Percentiles rank a stretch among this genome's conserved stretches.
Conservation (phyloP, 768 basidiomycete genomes). For the Postia placenta region DNA sequence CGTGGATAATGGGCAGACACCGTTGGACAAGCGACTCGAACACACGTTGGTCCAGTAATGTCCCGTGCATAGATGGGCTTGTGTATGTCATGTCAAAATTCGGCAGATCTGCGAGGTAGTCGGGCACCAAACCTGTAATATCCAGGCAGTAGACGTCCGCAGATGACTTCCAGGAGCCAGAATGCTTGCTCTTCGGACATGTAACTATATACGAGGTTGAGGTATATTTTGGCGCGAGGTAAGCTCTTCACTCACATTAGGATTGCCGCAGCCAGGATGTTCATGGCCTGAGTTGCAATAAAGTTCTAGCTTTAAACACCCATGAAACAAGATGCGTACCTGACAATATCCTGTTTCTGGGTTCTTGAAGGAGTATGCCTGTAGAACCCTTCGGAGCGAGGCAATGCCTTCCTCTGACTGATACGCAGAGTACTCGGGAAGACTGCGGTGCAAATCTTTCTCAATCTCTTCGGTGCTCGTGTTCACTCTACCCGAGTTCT, state of each 20-base stretch:
- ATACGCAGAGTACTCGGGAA: slow-evolving; percentile 96
- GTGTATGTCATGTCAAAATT: background rate
- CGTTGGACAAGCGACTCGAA: slow-evolving; percentile 91
- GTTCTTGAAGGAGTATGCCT: slow-evolving; percentile 94
- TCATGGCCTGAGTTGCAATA: slow-evolving; percentile 69
- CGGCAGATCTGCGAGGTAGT: slow-evolving; percentile 4
- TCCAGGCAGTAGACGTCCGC: slow-evolving; percentile 92
- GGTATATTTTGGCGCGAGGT: background rate
- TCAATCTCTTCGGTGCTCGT: slow-evolving; percentile 98
- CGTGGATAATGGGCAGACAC: slow-evolving; percentile 89
- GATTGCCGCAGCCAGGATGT: slow-evolving; percentile 94
- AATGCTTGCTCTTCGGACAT: slow-evolving; percentile 99
- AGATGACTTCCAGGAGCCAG: slow-evolving; percentile 93
- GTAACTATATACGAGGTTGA: slow-evolving; percentile 52
- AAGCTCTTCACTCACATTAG: slow-evolving; percentile 55
- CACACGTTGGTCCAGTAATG: slow-evolving; percentile 95
- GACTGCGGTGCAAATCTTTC: slow-evolving; percentile 92
- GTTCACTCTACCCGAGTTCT: slow-evolving; percentile 71
- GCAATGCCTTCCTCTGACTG: slow-evolving; percentile 84
- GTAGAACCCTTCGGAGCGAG: slow-evolving; percentile 82
- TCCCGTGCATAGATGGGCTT: slow-evolving; percentile 98
- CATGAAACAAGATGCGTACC: slow-evolving; percentile 31
- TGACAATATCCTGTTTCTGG: slow-evolving; percentile 95
- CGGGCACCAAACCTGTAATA: slow-evolving; percentile 74
- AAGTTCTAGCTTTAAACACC: too few species aligned